phyloP scores from a whole-genome alignment of 1,284 basidiomycete genomes.

The Cryptococcus wingfieldii region DNA sequence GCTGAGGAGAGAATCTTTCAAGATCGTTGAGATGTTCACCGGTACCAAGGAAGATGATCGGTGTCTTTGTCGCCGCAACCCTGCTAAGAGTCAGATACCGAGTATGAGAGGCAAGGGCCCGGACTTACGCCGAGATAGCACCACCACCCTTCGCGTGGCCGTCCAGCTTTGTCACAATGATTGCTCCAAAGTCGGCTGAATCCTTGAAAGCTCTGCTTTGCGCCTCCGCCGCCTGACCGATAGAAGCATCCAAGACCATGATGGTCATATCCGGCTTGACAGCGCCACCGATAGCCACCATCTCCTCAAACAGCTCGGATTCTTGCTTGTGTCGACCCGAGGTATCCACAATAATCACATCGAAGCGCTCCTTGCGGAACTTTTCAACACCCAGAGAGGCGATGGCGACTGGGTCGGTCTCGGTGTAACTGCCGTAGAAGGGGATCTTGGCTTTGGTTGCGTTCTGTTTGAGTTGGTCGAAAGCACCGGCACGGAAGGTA shows the following conservation, averaged over 20 bases:
- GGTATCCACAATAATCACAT: conserved; percentile 98
- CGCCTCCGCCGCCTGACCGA: conserved; percentile 94
- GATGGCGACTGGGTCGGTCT: conserved; percentile 95
- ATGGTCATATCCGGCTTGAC: conserved; percentile 93
- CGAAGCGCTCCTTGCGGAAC: conserved; percentile 96
- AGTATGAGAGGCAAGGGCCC: neutral
- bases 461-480: conserved; percentile 87
- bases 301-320: conserved; percentile 93
- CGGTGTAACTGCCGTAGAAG: conserved; percentile 98
- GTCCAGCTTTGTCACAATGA: conserved; percentile 99
- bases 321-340: conserved; percentile 97
- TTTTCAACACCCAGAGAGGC: conserved; percentile 91
- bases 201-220: conserved; percentile 98
- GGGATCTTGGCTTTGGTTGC: conserved; percentile 98
- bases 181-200: conserved; percentile 93
- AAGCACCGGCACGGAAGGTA: conserved; percentile 98
- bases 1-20: conserved; percentile 90
- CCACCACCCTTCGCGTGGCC: conserved; percentile 99
- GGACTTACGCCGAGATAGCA: conserved; percentile 88
- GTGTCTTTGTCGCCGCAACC: conserved; percentile 96
- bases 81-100: conserved; percentile 50
- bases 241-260: conserved; percentile 71
- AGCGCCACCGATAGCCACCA: conserved; percentile 91
- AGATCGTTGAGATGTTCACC: conserved; percentile 96
- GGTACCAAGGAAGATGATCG: conserved; percentile 97